Conservation (phyloP, 2,329 filamentous ascomycete genomes). For the Ceratocystis ficicola region DNA sequence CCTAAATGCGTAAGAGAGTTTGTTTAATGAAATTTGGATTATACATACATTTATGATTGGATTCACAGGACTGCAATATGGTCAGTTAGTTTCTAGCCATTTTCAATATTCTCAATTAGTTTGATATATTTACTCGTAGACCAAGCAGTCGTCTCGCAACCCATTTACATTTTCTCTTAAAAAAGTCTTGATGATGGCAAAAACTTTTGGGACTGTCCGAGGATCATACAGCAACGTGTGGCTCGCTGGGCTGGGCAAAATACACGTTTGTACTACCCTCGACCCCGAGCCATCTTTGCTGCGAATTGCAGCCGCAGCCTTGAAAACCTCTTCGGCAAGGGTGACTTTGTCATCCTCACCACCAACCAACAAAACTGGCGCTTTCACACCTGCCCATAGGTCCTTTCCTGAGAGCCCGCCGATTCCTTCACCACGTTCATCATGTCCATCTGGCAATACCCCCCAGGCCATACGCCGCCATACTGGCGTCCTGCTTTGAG, state of each 20-base stretch:
- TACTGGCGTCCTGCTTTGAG: constrained; percentile 68
- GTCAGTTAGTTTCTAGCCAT: neutral
- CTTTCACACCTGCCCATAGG: constrained; percentile 58
- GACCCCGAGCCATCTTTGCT: constrained; percentile 20
- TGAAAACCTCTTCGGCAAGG: constrained; percentile 55
- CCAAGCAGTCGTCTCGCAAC: neutral
- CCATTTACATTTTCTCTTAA: constrained; percentile 61
- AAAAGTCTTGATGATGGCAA: constrained; percentile 74
- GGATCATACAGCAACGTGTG: constrained; percentile 78
- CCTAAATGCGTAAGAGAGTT: neutral
- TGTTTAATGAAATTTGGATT: constrained; percentile 5
- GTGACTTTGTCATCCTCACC: constrained; percentile 68
- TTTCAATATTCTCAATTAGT: constrained; percentile 6
- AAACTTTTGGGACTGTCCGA: constrained; percentile 59
- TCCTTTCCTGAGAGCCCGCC: constrained; percentile 58
- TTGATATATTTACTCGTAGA: neutral
- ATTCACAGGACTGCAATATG: neutral
- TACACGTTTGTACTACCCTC: constrained; percentile 51
- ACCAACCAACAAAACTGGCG: constrained; percentile 67
- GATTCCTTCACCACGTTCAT: constrained; percentile 38
- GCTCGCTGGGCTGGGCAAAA: constrained; percentile 64
- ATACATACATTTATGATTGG: constrained; percentile 24
- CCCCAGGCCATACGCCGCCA: constrained; percentile 74
- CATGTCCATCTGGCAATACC: constrained; percentile 43
- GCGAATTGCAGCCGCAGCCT: constrained; percentile 39